Conservation (phyloP, 2,329 filamentous ascomycete species). For the Endoconidiophora laricicola region DNA sequence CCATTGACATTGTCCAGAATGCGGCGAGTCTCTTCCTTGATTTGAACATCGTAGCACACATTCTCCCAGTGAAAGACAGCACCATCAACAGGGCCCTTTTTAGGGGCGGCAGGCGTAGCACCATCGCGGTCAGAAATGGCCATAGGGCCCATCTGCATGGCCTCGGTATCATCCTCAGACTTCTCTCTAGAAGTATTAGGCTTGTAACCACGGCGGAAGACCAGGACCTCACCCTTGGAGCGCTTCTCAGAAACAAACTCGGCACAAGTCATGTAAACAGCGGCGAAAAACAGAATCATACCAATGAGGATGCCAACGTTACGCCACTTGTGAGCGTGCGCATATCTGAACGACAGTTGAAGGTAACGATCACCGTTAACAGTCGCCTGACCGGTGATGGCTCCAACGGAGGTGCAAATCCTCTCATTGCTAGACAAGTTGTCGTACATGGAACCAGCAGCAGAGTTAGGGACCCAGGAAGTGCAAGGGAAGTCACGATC, state of each 20-base stretch:
- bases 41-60: constrained; percentile 61
- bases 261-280: constrained; percentile 44
- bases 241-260: constrained; percentile 50
- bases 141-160: constrained; percentile 31
- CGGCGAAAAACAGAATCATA: constrained; percentile 45
- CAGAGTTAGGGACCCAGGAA: constrained; percentile 27
- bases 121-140: constrained; percentile 27
- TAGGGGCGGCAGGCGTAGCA: constrained; percentile 14
- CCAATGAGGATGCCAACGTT: constrained; percentile 54
- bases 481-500: constrained; percentile 40
- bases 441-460: constrained; percentile 21
- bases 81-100: constrained; percentile 24
- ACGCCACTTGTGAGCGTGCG: constrained; percentile 44
- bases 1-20: constrained; percentile 67
- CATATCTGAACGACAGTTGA: constrained; percentile 37
- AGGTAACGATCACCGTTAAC: constrained; percentile 46
- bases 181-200: constrained; percentile 41
- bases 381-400: constrained; percentile 30
- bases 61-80: constrained; percentile 77
- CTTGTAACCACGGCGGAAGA: constrained; percentile 55
- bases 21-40: constrained; percentile 56
- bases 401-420: constrained; percentile 44
- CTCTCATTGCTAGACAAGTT: constrained; percentile 24
- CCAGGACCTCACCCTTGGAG: constrained; percentile 60
- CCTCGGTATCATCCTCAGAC: constrained; percentile 45